Base-by-base conservation (phyloP, 176 grass and related monocot genomes). In the Paspalum notatum region DNA sequence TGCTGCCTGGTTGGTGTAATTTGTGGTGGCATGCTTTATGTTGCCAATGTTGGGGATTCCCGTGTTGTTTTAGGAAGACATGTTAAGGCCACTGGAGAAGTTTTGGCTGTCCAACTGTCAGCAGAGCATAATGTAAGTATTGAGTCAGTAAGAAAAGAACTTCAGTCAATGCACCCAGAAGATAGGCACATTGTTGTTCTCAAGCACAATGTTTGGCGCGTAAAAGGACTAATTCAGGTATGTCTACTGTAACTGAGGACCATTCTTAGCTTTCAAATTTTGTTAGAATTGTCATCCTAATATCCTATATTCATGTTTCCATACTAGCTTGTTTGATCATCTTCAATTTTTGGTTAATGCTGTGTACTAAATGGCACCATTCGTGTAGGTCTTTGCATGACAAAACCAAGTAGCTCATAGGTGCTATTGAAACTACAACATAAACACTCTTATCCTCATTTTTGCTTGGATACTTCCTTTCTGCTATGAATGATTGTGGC, bases 201-300 rank as follows among this genome's bases (percentile, higher is more conserved):
- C 73, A 94, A 93, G 73, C 95, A 97, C 79, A 97, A 94, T 14
- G 95, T 97, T 89, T 97, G 95, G 95, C 89, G 95, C 66, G 95
- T 97, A 26, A 97, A 94, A 80, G 95, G 95, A 70, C 74, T 97
- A 55, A 97, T 97, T 87, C 95, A 97, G 89, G 95, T 97, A 44
- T 12, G 13, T 64, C 17, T 14, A 85, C 57, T 72, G 12, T 80
- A 46, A 68, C 20, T 27, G 11, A 22, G 52, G 66, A 78, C 18
- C 15, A 66, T 70, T 21, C 56, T 25, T 79, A 20, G 16, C 39
- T 41, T 42, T 68, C 18, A 75, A 39, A 46, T 26, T 66, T 68
- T 53, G 5, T 56, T 52, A 49, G 1, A 13, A 9, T n/a, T 11
- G 13, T 20, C 32, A 82, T 52, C 8, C 21, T 18, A 18, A 70